Evolutionary conservation across 2,329 filamentous ascomycete genomes (phyloP).

Genomic region (Passalora sequoiae): DNA sequence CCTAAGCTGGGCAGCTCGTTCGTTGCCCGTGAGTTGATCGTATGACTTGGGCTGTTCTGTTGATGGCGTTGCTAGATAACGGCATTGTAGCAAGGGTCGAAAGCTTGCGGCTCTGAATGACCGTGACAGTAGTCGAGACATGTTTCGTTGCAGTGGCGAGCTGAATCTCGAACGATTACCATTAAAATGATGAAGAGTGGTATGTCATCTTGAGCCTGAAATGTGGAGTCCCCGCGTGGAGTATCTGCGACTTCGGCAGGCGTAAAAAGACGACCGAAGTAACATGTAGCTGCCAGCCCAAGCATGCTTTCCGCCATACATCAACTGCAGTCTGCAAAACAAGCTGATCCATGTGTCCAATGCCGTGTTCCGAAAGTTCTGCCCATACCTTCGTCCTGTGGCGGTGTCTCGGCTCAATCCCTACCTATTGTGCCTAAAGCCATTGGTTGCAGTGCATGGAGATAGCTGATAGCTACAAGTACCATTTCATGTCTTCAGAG

Average conservation of each 20-base stretch:
- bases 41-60: not conserved
- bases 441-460: no score
- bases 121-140: not conserved
- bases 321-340: no score
- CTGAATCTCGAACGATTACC: not conserved
- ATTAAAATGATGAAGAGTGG: not conserved
- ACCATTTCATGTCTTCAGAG: no score
- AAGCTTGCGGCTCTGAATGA: not conserved
- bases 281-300: not conserved
- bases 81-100: not conserved
- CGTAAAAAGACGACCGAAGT: conserved; percentile 1
- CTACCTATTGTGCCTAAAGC: no score
- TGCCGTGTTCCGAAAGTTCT: no score
- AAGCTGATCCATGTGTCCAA: no score
- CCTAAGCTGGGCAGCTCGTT: conserved; percentile 16
- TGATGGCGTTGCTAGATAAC: not conserved
- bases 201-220: not conserved
- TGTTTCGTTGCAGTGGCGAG: not conserved
- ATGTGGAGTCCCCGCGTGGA: not conserved
- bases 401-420: no score
- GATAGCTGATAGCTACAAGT: no score
- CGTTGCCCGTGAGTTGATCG: conserved; percentile 9
- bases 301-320: not conserved
- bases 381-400: no score
- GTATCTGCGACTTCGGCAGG: not conserved